Percentiles rank a stretch among this genome's conserved stretches.
These are phyloP conservation scores for Stipa capillata DNA, from an alignment of 176 grass and related monocot genomes.

Conservation along the genomic window DNA sequence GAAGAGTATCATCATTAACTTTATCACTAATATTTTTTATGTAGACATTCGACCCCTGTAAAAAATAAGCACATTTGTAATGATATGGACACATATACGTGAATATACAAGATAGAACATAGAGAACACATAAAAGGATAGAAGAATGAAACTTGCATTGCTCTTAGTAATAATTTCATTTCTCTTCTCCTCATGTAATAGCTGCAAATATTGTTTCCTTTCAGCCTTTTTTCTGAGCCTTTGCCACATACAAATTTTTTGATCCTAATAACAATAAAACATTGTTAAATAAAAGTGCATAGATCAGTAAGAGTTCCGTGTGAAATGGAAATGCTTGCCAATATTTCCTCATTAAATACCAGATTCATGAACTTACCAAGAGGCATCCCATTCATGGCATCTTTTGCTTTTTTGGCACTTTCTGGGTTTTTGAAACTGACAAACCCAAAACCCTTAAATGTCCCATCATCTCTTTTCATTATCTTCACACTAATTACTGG, in stretches of 20 bases:
- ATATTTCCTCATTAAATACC: not conserved
- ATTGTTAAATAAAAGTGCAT: not conserved
- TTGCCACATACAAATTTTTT: slow-evolving; percentile 67
- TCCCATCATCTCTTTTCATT: slow-evolving; percentile 51
- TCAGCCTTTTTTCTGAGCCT: slow-evolving; percentile 89
- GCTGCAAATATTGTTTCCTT: slow-evolving; percentile 53
- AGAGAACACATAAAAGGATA: not conserved
- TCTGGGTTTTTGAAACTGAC: slow-evolving; percentile 62
- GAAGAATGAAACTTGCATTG: slow-evolving; percentile 33
- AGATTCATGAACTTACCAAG: slow-evolving; percentile 41
- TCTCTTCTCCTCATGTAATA: slow-evolving; percentile 57
- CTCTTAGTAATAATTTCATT: slow-evolving; percentile 69
- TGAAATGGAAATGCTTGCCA: not conserved
- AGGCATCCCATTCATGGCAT: slow-evolving; percentile 62
- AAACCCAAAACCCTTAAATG: slow-evolving; percentile 79
- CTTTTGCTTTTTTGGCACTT: slow-evolving; percentile 59
- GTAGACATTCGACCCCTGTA: slow-evolving; percentile 71
- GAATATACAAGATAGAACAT: not conserved
- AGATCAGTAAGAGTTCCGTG: not conserved
- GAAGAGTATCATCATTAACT: slow-evolving; percentile 53
- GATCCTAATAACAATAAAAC: slow-evolving; percentile 40
- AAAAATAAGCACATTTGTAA: not conserved
- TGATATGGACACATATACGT: not conserved
- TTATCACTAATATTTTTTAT: slow-evolving; percentile 75
- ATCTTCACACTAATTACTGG: slow-evolving; percentile 55